phyloP scores from a whole-genome alignment of 2,329 filamentous ascomycete genomes.

The Aspergillus fructus region DNA sequence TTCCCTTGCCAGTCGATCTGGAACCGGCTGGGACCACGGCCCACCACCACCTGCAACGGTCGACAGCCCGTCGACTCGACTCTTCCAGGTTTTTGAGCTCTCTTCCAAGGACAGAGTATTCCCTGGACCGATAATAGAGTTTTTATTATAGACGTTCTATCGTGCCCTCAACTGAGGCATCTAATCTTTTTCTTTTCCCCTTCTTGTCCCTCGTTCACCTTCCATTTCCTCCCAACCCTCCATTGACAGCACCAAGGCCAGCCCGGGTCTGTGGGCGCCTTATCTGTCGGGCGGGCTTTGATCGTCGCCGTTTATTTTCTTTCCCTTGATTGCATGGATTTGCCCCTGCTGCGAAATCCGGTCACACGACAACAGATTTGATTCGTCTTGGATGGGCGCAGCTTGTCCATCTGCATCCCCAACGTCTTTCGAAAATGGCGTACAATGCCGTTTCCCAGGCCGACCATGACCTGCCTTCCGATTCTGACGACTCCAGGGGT shows the following conservation, averaged over 20 bases:
- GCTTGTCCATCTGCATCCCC: constrained; percentile 2
- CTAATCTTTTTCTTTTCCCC: neutral
- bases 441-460: constrained; percentile 45
- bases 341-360: neutral
- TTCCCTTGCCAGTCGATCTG: neutral
- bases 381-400: constrained; percentile 14
- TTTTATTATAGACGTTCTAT: constrained; percentile 2
- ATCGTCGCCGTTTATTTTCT: neutral
- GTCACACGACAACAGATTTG: constrained; percentile 10
- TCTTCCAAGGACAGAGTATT: neutral
- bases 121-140: neutral
- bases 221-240: neutral
- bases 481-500: constrained; percentile 34
- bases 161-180: neutral
- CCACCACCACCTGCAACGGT: neutral
- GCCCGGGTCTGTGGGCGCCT: constrained; percentile 1
- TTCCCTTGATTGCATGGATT: neutral
- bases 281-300: constrained; percentile 6
- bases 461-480: constrained; percentile 40
- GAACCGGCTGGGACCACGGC: neutral
- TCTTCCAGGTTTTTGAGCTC: neutral
- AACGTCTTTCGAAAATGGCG: constrained; percentile 33
- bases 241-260: neutral
- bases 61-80: neutral
- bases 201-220: neutral